phyloP scores from a whole-genome alignment of 2,329 filamentous ascomycete species.

The Ophiostoma ulmi region DNA sequence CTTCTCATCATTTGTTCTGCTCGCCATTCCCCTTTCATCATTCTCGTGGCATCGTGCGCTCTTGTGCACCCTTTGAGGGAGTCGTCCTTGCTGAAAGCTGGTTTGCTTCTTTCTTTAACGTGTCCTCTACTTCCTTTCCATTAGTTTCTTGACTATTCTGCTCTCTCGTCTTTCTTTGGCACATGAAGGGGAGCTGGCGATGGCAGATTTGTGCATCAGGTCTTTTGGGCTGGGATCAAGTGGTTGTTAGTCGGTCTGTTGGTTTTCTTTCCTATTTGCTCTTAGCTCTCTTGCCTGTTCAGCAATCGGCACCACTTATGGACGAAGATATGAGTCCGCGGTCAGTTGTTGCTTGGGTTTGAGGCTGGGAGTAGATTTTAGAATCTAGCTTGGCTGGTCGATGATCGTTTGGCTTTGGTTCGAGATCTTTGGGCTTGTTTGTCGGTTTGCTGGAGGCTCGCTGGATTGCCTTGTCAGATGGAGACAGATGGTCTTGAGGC shows the following conservation, averaged over 20 bases:
- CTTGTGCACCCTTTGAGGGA: slow-evolving; percentile 13
- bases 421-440: slow-evolving; percentile 9
- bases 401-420: slow-evolving; percentile 23
- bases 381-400: slow-evolving; percentile 24
- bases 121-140: slow-evolving; percentile 7
- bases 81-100: slow-evolving; percentile 15
- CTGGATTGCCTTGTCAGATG: slow-evolving; percentile 17
- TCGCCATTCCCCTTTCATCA: slow-evolving; percentile 13
- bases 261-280: slow-evolving; percentile 31
- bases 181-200: slow-evolving; percentile 17
- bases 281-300: not conserved
- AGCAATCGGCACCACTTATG: slow-evolving; percentile 37
- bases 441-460: slow-evolving; percentile 20
- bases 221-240: slow-evolving; percentile 22
- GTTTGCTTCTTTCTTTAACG: not conserved
- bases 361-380: slow-evolving; percentile 19
- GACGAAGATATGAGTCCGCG: slow-evolving; percentile 90
- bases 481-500: not conserved
- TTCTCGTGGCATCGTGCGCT: slow-evolving; percentile 13
- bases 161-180: not conserved
- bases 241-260: slow-evolving; percentile 28
- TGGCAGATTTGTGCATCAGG: slow-evolving; percentile 28
- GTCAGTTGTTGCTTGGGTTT: slow-evolving; percentile 31
- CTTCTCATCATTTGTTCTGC: slow-evolving; percentile 15
- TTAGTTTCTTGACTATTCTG: not conserved